Percentiles rank a stretch among this genome's conserved stretches.
These are phyloP conservation scores for Plectosphaerella plurivora DNA, from an alignment of 2,329 filamentous ascomycete genomes.

Conservation along the genomic window DNA sequence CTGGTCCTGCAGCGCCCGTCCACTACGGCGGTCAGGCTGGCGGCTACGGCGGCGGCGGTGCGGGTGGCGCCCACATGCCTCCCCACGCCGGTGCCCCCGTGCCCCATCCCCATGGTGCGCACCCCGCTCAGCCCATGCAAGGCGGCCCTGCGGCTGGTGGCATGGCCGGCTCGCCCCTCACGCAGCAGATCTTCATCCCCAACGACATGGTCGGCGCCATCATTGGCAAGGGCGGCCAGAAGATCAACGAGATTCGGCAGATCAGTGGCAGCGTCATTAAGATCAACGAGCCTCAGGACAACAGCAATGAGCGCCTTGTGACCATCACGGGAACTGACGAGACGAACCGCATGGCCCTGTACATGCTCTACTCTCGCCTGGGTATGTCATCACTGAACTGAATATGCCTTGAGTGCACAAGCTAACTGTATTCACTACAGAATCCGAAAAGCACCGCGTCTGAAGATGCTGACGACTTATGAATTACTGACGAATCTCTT, in stretches of 20 bases:
- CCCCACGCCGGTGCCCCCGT: constrained; percentile 61
- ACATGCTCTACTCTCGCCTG: constrained; percentile 97
- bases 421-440: constrained; percentile 25
- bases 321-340: constrained; percentile 97
- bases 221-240: constrained; percentile 95
- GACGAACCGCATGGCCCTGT: constrained; percentile 99
- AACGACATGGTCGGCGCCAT: constrained; percentile 99
- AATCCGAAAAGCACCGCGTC: constrained; percentile 42
- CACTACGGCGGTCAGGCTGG: constrained; percentile 71
- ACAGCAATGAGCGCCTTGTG: constrained; percentile 95
- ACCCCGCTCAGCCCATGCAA: constrained; percentile 66
- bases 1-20: constrained; percentile 61
- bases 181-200: constrained; percentile 97
- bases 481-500: constrained; percentile 12
- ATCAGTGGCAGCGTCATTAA: constrained; percentile 98
- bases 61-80: constrained; percentile 61
- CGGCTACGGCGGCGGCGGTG: constrained; percentile 65
- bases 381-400: constrained; percentile 54
- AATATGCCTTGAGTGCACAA: neutral
- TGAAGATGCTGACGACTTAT: constrained; percentile 19
- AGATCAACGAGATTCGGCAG: constrained; percentile 99
- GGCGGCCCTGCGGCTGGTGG: constrained; percentile 47
- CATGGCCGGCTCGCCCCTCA: constrained; percentile 77
- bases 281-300: constrained; percentile 99
- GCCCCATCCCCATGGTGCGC: constrained; percentile 49